These are phyloP conservation scores for Monilinia fructigena DNA, from an alignment of 2,329 filamentous ascomycete species.

Conservation along the genomic window DNA sequence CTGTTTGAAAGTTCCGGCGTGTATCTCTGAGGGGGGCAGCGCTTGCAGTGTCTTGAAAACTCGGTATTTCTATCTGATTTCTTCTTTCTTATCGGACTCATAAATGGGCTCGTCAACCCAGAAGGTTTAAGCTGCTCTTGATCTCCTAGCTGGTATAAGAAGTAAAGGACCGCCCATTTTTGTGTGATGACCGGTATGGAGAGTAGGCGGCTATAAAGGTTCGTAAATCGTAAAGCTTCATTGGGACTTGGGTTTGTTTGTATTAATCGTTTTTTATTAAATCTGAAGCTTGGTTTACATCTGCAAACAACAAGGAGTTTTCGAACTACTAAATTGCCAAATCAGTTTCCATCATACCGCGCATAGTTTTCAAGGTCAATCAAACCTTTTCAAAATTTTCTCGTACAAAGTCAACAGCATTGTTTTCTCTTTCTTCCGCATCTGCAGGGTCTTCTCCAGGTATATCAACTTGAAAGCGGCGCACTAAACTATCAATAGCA, in stretches of 20 bases:
- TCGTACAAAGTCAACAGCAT: constrained; percentile 53
- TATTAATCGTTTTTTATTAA: constrained; percentile 86
- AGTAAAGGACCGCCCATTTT: constrained; percentile 95
- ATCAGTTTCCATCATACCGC: constrained; percentile 19
- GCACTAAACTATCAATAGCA: constrained; percentile 76
- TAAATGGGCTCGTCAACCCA: constrained; percentile 39
- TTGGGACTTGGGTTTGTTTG: constrained; percentile 70
- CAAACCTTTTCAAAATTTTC: constrained; percentile 45
- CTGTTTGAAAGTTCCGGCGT: constrained; percentile 28
- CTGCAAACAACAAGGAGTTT: constrained; percentile 41
- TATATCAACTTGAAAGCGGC: constrained; percentile 67
- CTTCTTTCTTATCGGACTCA: constrained; percentile 35
- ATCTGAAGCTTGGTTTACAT: constrained; percentile 86
- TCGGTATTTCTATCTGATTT: constrained; percentile 7
- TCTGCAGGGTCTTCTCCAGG: constrained; percentile 65
- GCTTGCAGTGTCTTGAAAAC: constrained; percentile 13
- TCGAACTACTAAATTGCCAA: constrained; percentile 31
- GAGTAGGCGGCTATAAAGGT: constrained; percentile 84
- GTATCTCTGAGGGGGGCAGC: constrained; percentile 16
- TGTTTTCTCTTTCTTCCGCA: constrained; percentile 67
- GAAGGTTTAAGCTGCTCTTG: constrained; percentile 28
- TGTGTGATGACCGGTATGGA: constrained; percentile 90
- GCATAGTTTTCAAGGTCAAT: constrained; percentile 13
- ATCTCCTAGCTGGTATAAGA: constrained; percentile 77
- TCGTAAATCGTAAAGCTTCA: constrained; percentile 80